Evolutionary conservation across 495 filamentous ascomycete genomes (phyloP).

Genomic region (Physcia stellaris): DNA sequence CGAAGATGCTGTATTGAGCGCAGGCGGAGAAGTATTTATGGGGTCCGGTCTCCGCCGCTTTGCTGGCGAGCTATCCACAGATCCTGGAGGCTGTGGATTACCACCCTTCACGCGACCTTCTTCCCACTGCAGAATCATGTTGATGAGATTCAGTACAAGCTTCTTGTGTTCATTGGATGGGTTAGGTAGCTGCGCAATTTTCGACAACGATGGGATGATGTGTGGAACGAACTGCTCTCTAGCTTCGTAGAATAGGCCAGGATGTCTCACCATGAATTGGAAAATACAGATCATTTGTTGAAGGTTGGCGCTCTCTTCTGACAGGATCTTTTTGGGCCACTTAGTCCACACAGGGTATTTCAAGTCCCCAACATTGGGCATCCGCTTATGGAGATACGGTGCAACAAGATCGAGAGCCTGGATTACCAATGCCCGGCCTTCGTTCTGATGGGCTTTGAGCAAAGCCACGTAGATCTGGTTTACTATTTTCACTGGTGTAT

Average conservation of each 20-base stretch:
- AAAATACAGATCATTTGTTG: slow-evolving; percentile 97
- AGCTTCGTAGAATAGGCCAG: slow-evolving; percentile 88
- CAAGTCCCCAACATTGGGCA: slow-evolving; percentile 31
- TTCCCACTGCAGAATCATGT: slow-evolving; percentile 86
- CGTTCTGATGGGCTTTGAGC: slow-evolving; percentile 83
- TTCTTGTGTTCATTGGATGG: slow-evolving; percentile 89
- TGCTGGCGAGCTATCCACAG: slow-evolving; percentile 56
- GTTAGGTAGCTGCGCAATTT: slow-evolving; percentile 73
- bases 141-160: slow-evolving; percentile 78
- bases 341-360: slow-evolving; percentile 75
- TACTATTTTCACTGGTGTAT: slow-evolving; percentile 91
- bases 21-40: slow-evolving; percentile 22
- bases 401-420: slow-evolving; percentile 91
- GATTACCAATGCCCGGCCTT: slow-evolving; percentile 81
- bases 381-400: slow-evolving; percentile 70
- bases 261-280: slow-evolving; percentile 85
- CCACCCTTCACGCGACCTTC: slow-evolving; percentile 52
- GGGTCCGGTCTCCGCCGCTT: slow-evolving; percentile 63
- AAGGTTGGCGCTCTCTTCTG: slow-evolving; percentile 91
- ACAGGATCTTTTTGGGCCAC: slow-evolving; percentile 78
- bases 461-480: slow-evolving; percentile 86
- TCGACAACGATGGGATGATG: slow-evolving; percentile 77
- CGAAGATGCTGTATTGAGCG: slow-evolving; percentile 34
- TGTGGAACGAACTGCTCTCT: slow-evolving; percentile 78
- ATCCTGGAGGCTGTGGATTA: slow-evolving; percentile 30